Evolutionary conservation across 2,329 filamentous ascomycete genomes (phyloP).

Genomic region (Cryphonectria nitschkei): DNA sequence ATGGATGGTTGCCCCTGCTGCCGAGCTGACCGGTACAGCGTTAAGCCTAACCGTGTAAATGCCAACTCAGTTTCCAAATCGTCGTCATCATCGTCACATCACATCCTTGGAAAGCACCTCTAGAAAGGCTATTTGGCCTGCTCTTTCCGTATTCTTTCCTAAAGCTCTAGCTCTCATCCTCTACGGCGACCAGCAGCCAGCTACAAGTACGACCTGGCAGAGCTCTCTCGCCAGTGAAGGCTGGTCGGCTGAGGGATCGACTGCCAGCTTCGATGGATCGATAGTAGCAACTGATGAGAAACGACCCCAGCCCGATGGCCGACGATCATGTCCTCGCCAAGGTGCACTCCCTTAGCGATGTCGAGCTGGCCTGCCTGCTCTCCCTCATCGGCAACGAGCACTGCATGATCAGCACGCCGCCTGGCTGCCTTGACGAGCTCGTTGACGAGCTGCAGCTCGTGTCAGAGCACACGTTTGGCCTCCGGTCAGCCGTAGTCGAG

Average conservation of each 20-base stretch:
- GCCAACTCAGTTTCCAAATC: not conserved
- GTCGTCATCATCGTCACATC: not conserved
- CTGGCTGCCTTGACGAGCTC: slow-evolving; percentile 66
- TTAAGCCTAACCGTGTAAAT: not conserved
- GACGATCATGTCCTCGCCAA: slow-evolving; percentile 65
- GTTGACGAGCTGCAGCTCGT: slow-evolving; percentile 74
- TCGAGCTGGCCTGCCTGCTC: slow-evolving; percentile 84
- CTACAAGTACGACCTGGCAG: not conserved
- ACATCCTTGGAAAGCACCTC: not conserved
- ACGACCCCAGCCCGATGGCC: slow-evolving; percentile 54
- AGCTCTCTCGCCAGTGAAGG: not conserved
- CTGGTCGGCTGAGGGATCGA: slow-evolving; percentile 1
- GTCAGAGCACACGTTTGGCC: slow-evolving; percentile 70
- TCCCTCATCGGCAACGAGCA: slow-evolving; percentile 83
- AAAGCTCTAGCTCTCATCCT: not conserved
- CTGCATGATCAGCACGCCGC: slow-evolving; percentile 80
- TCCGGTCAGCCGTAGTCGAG: slow-evolving; percentile 70
- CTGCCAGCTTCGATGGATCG: slow-evolving; percentile 10
- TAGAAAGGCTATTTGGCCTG: not conserved
- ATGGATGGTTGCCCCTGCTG: not conserved
- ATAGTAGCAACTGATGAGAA: slow-evolving; percentile 6
- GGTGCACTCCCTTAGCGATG: slow-evolving; percentile 79
- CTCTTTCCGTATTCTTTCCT: not conserved
- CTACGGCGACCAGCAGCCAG: not conserved
- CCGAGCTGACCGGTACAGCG: not conserved